These are phyloP conservation scores for Apostasia ramifera DNA, from an alignment of 106 monocot species.

Conservation along the genomic window DNA sequence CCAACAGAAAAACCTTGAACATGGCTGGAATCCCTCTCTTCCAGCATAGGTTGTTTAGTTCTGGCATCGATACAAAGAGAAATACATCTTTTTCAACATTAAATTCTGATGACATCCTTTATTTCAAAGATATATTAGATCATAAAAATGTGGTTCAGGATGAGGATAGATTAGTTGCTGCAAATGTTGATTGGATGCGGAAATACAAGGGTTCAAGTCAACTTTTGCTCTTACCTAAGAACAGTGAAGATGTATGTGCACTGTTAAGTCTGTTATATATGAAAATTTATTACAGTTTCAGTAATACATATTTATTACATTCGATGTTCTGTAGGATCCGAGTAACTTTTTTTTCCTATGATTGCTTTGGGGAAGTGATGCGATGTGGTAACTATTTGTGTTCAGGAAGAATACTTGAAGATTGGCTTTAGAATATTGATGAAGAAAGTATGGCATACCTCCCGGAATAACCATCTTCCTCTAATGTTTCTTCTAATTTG, in stretches of 20 bases:
- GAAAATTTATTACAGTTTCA: neutral
- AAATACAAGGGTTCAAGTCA: conserved; percentile 86
- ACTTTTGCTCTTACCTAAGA: conserved; percentile 81
- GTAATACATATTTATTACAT: neutral
- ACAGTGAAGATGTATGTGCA: conserved; percentile 59
- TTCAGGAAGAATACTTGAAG: too few relatives aligned
- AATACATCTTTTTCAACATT: conserved; percentile 58
- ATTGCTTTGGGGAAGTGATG: neutral
- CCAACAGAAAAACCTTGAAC: neutral
- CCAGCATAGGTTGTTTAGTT: conserved; percentile 36
- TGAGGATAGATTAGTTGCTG: conserved; percentile 67
- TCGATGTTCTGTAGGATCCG: neutral
- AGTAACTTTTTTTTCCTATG: neutral
- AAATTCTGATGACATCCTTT: conserved; percentile 54
- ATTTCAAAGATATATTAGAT: conserved; percentile 68
- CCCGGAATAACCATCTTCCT: too few relatives aligned
- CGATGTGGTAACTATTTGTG: neutral
- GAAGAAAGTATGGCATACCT: too few relatives aligned
- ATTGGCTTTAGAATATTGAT: too few relatives aligned
- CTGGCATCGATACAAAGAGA: conserved; percentile 38
- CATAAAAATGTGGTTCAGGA: conserved; percentile 84
- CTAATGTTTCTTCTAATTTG: too few relatives aligned
- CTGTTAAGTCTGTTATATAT: neutral
- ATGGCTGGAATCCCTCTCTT: conserved; percentile 3
- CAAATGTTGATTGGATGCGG: conserved; percentile 91